Base-by-base conservation (phyloP, 495 filamentous ascomycete genomes). In the Neurospora sp. region DNA sequence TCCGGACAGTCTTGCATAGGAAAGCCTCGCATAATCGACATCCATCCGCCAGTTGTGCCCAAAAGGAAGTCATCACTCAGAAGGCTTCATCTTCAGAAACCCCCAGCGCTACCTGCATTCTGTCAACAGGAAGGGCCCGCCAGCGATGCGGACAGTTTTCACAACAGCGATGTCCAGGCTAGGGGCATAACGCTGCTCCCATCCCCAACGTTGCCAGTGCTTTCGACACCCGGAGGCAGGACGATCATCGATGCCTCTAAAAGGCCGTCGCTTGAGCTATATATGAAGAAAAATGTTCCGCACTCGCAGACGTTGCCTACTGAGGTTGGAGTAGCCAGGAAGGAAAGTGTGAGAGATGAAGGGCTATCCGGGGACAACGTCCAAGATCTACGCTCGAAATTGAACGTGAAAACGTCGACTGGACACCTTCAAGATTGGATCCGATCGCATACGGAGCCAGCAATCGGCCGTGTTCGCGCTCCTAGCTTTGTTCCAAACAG, bases 21-120 rank as follows among this genome's bases (percentile, higher is more conserved):
- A 9, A 73, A 71, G 42, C 71, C 77, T 4, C 77, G 77, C 3
- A 71, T 79, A 5, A 53, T 80, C 53, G 74, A 80, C 39, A 78
- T 80, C n/a, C 77, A 74, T 7, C 76, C 77, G 10, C 18, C 74
- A 11, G 37, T 69, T 0, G 69, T 73, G 6, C 75, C 76, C 9
- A 77, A 73, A 53, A 70, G 73, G 16, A 72, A 46, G 27, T 74
- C 73, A 11, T 79, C 77, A 11, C 40, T 73, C 6, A 75, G 71
- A 18, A 48, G 39, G 38, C 31, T 27, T 11, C 69, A 70, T 18
- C 5, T 27, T 27, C 44, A 70, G 8, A 22, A 39, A 5, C 35
- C 41, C 16, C 59, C 71, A 20, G n/a, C 44, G n/a, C 37, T 68
- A 10, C 27, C 40, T 11, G n/a, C 74, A 14, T 68, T 68, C 18